phyloP scores from a whole-genome alignment of 257 asterid species.

The Haberlea rhodopensis region DNA sequence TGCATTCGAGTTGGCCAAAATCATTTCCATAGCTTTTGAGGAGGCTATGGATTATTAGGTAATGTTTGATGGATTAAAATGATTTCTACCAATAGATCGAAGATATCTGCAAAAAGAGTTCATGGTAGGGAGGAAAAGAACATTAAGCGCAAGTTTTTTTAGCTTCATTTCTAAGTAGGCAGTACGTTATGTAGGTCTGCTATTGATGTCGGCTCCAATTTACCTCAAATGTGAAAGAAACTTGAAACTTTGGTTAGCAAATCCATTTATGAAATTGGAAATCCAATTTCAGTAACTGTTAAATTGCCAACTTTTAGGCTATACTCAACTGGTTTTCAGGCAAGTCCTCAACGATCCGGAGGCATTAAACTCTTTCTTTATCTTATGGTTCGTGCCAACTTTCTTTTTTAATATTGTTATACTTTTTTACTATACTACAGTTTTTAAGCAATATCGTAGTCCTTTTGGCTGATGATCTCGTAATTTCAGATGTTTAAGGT shows the following conservation, averaged over 20 bases:
- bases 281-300: background rate
- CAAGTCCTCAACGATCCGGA: background rate
- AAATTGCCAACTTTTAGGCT: background rate
- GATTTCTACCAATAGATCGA: background rate
- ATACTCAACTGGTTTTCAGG: background rate
- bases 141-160: background rate
- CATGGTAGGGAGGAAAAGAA: background rate
- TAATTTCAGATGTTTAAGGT: constrained; percentile 65
- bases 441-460: background rate
- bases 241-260: background rate
- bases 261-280: background rate
- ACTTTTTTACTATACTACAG: background rate
- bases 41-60: background rate
- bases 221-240: background rate
- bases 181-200: background rate
- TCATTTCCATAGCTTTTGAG: background rate
- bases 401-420: background rate
- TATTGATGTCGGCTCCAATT: background rate
- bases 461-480: background rate
- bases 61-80: background rate
- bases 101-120: background rate
- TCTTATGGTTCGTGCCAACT: background rate
- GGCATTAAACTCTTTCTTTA: background rate
- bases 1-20: background rate
- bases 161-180: background rate